phyloP scores from a whole-genome alignment of 108 stramenopile genomes.

The Cyclotella distinguenda region DNA sequence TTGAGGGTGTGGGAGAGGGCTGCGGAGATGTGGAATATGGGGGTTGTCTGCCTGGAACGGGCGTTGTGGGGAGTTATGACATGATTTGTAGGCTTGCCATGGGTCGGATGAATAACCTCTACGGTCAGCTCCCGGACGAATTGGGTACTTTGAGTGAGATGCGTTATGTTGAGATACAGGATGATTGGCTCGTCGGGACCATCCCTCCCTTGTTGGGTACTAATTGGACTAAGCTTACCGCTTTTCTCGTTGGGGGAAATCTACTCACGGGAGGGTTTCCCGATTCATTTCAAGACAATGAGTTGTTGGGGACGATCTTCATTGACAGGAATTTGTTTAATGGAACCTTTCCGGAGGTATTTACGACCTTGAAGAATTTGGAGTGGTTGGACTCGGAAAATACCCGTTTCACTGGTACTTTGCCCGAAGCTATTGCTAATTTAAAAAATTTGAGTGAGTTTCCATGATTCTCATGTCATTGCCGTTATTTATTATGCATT shows the following conservation, averaged over 20 bases:
- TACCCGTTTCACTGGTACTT: conserved; percentile 25
- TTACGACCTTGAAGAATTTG: conserved; percentile 38
- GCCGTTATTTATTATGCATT: no score
- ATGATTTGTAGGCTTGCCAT: conserved; percentile 36
- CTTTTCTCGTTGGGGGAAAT: conserved; percentile 28
- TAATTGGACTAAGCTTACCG: conserved; percentile 29
- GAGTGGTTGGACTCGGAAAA: conserved; percentile 42
- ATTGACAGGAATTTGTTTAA: conserved; percentile 32
- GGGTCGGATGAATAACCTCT: conserved; percentile 25
- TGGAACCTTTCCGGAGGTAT: conserved; percentile 38
- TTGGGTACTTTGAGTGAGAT: conserved; percentile 33
- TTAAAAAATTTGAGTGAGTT: conserved; percentile 37
- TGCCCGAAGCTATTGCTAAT: conserved; percentile 23
- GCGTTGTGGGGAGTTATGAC: conserved; percentile 28
- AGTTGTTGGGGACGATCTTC: conserved; percentile 39
- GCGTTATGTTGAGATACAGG: conserved; percentile 32
- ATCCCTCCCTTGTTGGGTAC: conserved; percentile 20
- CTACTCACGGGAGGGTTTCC: conserved; percentile 25
- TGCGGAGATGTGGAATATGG: conserved; percentile 23
- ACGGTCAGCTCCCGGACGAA: conserved; percentile 34
- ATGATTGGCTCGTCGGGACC: conserved; percentile 20
- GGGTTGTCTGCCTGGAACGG: conserved; percentile 22
- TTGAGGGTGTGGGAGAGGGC: conserved; percentile 22
- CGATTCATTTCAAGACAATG: conserved; percentile 13
- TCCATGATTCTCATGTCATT: no score